Percentiles rank a stretch among this genome's conserved stretches.
These are phyloP conservation scores for Dipodascus albidus DNA, from an alignment of 805 yeast genomes.

Conservation along the genomic window DNA sequence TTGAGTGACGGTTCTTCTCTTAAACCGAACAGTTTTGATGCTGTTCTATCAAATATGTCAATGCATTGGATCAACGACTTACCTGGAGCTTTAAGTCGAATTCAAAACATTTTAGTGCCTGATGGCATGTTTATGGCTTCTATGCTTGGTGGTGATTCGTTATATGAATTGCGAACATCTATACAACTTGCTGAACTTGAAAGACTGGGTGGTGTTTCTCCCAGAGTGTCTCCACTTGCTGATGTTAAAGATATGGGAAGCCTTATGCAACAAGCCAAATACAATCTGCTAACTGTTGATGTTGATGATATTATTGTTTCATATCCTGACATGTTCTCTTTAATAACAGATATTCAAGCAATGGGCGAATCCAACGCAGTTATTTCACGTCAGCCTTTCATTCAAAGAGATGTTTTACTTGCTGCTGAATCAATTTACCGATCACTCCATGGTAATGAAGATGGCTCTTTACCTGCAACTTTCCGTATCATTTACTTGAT, in stretches of 20 bases:
- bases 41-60: constrained; percentile 60
- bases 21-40: constrained; percentile 40
- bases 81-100: constrained; percentile 48
- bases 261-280: constrained; percentile 62
- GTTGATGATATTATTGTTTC: constrained; percentile 73
- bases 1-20: constrained; percentile 27
- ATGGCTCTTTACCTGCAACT: constrained; percentile 62
- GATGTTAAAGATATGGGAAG: constrained; percentile 68
- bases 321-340: constrained; percentile 57
- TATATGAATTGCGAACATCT: constrained; percentile 72
- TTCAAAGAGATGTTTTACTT: constrained; percentile 54
- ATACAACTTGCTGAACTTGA: constrained; percentile 77
- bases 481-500: constrained; percentile 71
- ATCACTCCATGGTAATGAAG: constrained; percentile 56
- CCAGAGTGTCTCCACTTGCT: constrained; percentile 72
- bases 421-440: constrained; percentile 70
- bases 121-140: constrained; percentile 78
- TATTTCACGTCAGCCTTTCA: constrained; percentile 23
- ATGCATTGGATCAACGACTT: constrained; percentile 82
- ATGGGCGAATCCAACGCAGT: constrained; percentile 83
- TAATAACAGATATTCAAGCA: constrained; percentile 58
- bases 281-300: constrained; percentile 71
- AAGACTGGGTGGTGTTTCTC: constrained; percentile 66
- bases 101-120: constrained; percentile 52
- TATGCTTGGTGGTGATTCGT: constrained; percentile 73